These are phyloP conservation scores for Dactylellina cionopaga DNA, from an alignment of 2,329 filamentous ascomycete species.

Conservation along the genomic window DNA sequence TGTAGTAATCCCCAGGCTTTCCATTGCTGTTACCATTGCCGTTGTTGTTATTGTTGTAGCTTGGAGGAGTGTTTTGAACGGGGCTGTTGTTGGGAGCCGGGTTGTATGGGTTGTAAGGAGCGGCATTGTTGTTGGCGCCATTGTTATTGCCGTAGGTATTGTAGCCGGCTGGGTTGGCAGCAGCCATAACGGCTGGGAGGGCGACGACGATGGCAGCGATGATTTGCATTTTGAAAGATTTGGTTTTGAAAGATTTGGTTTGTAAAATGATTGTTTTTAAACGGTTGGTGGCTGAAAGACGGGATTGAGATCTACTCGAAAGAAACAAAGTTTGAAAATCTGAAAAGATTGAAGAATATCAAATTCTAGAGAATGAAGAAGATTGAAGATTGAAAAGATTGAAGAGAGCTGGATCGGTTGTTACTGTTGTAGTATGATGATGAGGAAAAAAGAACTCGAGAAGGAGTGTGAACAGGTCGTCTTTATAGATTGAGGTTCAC, in stretches of 20 bases:
- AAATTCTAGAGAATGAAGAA: background rate
- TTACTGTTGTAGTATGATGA: conserved; percentile 3
- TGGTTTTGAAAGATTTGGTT: background rate
- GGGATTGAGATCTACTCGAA: background rate
- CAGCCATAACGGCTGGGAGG: conserved; percentile 17
- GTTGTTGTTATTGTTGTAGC: background rate
- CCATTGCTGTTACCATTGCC: no score
- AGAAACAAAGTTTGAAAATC: background rate
- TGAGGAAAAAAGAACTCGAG: background rate
- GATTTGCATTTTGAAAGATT: conserved; percentile 34
- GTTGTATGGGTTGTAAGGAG: no score
- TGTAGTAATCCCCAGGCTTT: no score
- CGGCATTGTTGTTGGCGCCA: no score
- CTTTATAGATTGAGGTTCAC: conserved; percentile 39
- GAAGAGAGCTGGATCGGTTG: background rate
- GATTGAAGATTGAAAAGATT: background rate
- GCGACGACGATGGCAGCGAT: conserved; percentile 23
- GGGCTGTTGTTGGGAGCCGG: no score
- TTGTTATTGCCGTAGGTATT: background rate
- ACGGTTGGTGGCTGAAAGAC: background rate
- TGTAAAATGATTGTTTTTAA: background rate
- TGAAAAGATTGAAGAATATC: background rate
- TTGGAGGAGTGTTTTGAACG: background rate
- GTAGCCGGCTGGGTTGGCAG: background rate
- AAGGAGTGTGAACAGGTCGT: background rate